Base-by-base conservation (phyloP, 2,329 filamentous ascomycete species). In the Penicillium sp. region DNA sequence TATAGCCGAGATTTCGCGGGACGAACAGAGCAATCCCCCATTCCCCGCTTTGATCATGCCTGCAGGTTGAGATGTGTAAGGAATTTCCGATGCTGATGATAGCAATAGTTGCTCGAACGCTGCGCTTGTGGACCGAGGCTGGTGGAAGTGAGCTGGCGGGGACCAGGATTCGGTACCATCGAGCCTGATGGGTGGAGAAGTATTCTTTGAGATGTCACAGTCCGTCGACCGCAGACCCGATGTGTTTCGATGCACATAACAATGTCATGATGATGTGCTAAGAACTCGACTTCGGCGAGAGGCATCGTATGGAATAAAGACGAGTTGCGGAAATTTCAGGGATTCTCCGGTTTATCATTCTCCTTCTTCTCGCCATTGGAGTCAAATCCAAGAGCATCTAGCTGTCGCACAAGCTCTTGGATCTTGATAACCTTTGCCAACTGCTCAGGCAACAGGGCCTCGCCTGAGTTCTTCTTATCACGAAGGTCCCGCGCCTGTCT, bases 381-480 rank as follows among this genome's bases (percentile, higher is more conserved):
- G 67, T 95, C 87, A 55, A 97, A 89, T 0, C 92, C 92, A 25
- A 98, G 77, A 2, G 81, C 80, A 62, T 95, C 88, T 48, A 98
- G 74, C 67, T 97, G 91, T 10, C 90, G 82, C 50, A 96, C 84
- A 44, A 98, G 79, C 74, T 98, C 93, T 55, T 89, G 89, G 68
- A 98, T 95, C 72, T 93, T 95, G 69, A 95, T 95, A 47, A 98
- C 89, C 75, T 98, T 98, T 61, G 92, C 90, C 56, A 97, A 86
- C 74, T 98, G 93, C 74, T 98, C 93, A 0, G 91, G 92, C 24
- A 97, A 77, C 53, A 98, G 73, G 4, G 82, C 79, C 66, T 89
- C 87, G 18, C 93, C 93, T 48, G 83, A 84, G 23, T 95, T 88
- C 71, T 95, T 95, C 78, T 95, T 96, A 63, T 84, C 86, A 67